These are phyloP conservation scores for Monilinia laxa DNA, from an alignment of 2,329 filamentous ascomycete genomes.

Conservation along the genomic window DNA sequence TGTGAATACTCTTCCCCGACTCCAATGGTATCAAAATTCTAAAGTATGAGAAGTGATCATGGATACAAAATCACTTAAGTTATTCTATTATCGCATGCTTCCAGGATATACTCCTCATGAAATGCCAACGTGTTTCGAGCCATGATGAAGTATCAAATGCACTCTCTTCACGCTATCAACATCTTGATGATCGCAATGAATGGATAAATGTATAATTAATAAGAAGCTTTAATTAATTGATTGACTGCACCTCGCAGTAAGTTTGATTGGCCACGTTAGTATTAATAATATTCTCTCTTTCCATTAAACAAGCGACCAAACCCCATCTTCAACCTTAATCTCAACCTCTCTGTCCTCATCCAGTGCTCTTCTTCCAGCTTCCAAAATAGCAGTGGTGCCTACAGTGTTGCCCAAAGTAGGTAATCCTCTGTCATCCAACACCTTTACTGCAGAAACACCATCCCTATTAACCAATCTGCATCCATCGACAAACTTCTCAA, in stretches of 20 bases:
- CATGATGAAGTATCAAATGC: too few relatives aligned
- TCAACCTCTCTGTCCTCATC: conserved; percentile 78
- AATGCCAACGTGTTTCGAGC: too few relatives aligned
- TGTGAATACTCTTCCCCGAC: too few relatives aligned
- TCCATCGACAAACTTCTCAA: conserved; percentile 94
- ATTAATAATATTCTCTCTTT: not conserved
- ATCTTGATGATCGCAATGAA: not conserved
- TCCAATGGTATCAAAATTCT: too few relatives aligned
- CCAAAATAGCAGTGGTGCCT: conserved; percentile 85
- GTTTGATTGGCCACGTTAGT: not conserved
- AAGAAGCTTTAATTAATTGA: not conserved
- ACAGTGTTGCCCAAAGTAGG: conserved; percentile 88
- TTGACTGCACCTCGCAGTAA: conserved; percentile 3
- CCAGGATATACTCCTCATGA: not conserved
- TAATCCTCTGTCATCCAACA: conserved; percentile 76
- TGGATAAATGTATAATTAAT: too few relatives aligned
- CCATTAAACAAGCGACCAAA: conserved; percentile 60
- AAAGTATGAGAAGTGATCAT: not conserved
- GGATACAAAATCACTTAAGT: not conserved
- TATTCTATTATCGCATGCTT: not conserved
- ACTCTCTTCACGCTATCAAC: not conserved
- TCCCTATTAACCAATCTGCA: conserved; percentile 76
- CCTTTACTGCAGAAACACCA: conserved; percentile 66
- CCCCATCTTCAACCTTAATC: conserved; percentile 64
- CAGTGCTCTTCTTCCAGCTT: conserved; percentile 80